Conservation (phyloP, 1,284 basidiomycete genomes). For the Rhizoctonia solani region DNA sequence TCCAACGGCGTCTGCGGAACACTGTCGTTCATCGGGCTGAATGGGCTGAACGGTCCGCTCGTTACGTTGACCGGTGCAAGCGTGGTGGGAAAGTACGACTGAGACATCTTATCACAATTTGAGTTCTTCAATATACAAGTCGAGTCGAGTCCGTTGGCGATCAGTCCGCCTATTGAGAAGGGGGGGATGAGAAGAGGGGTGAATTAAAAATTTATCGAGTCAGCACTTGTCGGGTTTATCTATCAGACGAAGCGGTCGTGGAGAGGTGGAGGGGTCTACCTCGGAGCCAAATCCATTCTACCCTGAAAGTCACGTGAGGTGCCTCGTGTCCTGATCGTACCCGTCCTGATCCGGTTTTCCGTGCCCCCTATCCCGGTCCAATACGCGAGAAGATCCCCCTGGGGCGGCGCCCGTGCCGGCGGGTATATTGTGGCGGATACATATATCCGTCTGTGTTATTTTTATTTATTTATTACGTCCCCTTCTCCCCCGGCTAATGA, state of each 20-base stretch:
- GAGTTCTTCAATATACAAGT: background rate
- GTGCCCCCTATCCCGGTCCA: background rate
- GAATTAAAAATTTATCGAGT: background rate
- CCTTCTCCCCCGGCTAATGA: too few species aligned
- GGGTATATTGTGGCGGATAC: background rate
- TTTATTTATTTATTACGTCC: too few species aligned
- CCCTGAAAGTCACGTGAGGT: conserved; percentile 19
- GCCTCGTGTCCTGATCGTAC: conserved; percentile 27
- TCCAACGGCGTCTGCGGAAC: conserved; percentile 20
- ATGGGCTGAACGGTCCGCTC: background rate
- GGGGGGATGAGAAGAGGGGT: too few species aligned
- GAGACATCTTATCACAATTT: conserved; percentile 31
- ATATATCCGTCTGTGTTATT: too few species aligned
- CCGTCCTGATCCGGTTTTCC: conserved; percentile 26
- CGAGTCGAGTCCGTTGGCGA: too few species aligned
- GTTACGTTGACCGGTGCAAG: background rate
- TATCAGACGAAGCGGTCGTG: conserved; percentile 6
- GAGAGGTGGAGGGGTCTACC: background rate
- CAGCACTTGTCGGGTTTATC: background rate
- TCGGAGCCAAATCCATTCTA: background rate
- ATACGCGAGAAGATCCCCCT: background rate
- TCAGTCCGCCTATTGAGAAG: too few species aligned
- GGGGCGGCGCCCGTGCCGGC: background rate
- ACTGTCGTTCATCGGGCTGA: conserved; percentile 3
- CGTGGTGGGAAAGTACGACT: conserved; percentile 35